These are phyloP conservation scores for Luvunga scandens DNA, from an alignment of 345 rosid genomes.

Conservation along the genomic window DNA sequence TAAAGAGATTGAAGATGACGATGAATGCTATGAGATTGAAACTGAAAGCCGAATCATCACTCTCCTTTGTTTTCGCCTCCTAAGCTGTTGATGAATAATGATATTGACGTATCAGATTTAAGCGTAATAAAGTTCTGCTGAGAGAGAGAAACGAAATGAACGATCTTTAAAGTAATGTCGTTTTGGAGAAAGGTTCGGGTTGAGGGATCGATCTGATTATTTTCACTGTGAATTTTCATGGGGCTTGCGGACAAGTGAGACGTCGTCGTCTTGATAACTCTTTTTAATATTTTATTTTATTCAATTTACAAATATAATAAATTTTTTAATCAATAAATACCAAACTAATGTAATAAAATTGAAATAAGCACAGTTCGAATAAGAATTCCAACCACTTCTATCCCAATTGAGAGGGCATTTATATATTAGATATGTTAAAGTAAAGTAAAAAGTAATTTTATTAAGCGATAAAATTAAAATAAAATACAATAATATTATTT, in stretches of 20 bases:
- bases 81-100: background rate
- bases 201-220: background rate
- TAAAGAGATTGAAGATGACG: background rate
- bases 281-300: too few relatives aligned
- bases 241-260: background rate
- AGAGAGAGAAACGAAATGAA: background rate
- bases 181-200: background rate
- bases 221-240: background rate
- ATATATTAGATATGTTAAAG: too few relatives aligned
- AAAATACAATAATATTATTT: too few relatives aligned
- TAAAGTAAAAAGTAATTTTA: too few relatives aligned
- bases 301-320: too few relatives aligned
- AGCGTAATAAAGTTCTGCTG: background rate
- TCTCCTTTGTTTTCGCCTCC: background rate
- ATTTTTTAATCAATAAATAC: too few relatives aligned
- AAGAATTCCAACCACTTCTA: too few relatives aligned
- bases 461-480: too few relatives aligned
- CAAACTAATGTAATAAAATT: too few relatives aligned
- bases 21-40: background rate
- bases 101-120: background rate
- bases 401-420: too few relatives aligned
- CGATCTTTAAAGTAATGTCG: background rate
- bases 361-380: too few relatives aligned
- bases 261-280: conserved; percentile 3
- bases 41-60: background rate